A percentile compares a stretch with the other conserved stretches of the same genome.
These are phyloP conservation scores for Penicillium silybi DNA, from an alignment of 495 filamentous ascomycete genomes.

Conservation along the genomic window DNA sequence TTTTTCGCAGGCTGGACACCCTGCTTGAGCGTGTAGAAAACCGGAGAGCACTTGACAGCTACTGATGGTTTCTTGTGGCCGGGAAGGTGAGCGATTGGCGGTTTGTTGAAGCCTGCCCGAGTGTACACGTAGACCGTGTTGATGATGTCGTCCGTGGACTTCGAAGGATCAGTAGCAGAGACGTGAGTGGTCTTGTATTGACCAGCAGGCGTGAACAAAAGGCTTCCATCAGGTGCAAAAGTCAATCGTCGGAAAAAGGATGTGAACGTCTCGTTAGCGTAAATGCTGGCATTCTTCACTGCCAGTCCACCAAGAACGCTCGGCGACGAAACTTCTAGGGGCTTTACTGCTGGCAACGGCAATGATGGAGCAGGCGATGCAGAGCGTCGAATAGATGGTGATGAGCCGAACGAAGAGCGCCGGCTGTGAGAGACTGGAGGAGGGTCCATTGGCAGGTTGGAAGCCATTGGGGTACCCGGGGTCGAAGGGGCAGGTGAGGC, in stretches of 20 bases:
- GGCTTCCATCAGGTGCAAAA: conserved; percentile 91
- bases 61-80: conserved; percentile 99
- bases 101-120: conserved; percentile 91
- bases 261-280: conserved; percentile 95
- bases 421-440: conserved; percentile 88
- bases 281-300: conserved; percentile 81
- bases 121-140: conserved; percentile 99
- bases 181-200: conserved; percentile 85
- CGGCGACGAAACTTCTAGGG: conserved; percentile 81
- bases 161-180: conserved; percentile 60
- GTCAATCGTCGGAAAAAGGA: conserved; percentile 95
- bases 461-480: conserved; percentile 88
- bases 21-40: conserved; percentile 79
- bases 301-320: conserved; percentile 55
- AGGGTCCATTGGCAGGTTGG: conserved; percentile 94
- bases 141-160: conserved; percentile 76
- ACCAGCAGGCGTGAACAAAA: conserved; percentile 92
- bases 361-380: conserved; percentile 94
- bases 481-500: conserved; percentile 87
- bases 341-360: conserved; percentile 94
- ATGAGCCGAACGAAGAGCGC: conserved; percentile 92
- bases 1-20: conserved; percentile 67
- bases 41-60: conserved; percentile 87
- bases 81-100: conserved; percentile 94
- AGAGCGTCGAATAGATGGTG: conserved; percentile 76